A percentile compares a stretch with the other conserved stretches of the same genome.
Conservation (phyloP, 352 stramenopile species). For the Phytopythium ostracodes region DNA sequence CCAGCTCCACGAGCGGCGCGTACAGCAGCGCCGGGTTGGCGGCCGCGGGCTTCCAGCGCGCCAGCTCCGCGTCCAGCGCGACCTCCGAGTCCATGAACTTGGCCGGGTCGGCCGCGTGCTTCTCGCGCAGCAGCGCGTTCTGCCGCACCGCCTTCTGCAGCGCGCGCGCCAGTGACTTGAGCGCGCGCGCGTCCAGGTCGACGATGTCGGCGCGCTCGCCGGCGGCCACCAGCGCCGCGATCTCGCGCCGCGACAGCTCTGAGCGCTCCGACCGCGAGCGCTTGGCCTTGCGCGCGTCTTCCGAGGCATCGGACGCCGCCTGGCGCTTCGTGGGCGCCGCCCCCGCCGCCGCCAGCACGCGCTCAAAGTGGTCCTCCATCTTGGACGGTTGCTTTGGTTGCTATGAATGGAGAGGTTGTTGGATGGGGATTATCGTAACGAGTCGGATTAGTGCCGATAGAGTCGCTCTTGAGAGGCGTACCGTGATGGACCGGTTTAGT, state of each 20-base stretch:
- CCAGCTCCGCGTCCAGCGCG: conserved; percentile 48
- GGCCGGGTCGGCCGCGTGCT: conserved; percentile 64
- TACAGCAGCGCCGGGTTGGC: conserved; percentile 63
- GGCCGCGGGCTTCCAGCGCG: conserved; percentile 51
- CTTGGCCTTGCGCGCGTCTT: conserved; percentile 7
- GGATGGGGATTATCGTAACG: no score
- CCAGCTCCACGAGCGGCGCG: conserved; percentile 47
- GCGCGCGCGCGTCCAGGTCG: conserved; percentile 56
- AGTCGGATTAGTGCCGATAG: no score
- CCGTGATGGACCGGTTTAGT: no score
- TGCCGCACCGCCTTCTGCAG: conserved; percentile 69
- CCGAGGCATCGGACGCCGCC: conserved; percentile 7
- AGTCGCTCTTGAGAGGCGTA: no score
- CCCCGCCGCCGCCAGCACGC: conserved; percentile 37
- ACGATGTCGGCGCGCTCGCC: conserved; percentile 43
- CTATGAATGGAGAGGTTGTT: no score
- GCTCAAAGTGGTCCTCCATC: conserved; percentile 66
- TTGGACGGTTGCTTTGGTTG: no score
- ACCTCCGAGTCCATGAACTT: conserved; percentile 88
- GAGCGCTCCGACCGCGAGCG: conserved; percentile 13
- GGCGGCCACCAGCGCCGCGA: conserved; percentile 40
- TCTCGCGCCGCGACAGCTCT: conserved; percentile 22
- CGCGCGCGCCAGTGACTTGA: conserved; percentile 65
- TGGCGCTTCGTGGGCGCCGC: conserved; percentile 20
- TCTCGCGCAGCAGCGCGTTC: conserved; percentile 79